phyloP scores from a whole-genome alignment of 2,329 filamentous ascomycete species.

The Pseudogymnoascus sp. region DNA sequence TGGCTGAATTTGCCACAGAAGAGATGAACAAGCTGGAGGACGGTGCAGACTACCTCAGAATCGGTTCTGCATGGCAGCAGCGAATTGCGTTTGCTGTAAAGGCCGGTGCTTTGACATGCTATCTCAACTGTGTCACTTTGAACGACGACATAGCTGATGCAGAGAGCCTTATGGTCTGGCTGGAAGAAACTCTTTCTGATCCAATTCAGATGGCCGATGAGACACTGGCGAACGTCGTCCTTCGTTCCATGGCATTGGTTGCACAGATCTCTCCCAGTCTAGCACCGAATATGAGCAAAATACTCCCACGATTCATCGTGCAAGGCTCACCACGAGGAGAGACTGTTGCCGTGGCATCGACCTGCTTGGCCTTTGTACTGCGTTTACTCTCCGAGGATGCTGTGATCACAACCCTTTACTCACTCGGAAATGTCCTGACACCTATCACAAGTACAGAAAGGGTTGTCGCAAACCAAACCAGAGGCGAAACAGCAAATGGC shows the following conservation, averaged over 20 bases:
- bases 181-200: conserved; percentile 75
- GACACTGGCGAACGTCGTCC: conserved; percentile 65
- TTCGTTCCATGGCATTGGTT: conserved; percentile 75
- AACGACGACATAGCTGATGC: conserved; percentile 75
- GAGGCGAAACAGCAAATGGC: conserved; percentile 33
- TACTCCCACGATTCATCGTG: conserved; percentile 80
- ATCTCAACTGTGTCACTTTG: conserved; percentile 74
- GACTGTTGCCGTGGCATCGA: conserved; percentile 71
- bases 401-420: conserved; percentile 90
- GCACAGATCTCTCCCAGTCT: conserved; percentile 66
- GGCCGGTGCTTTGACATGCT: conserved; percentile 71
- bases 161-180: conserved; percentile 73
- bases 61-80: conserved; percentile 82
- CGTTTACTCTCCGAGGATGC: conserved; percentile 82
- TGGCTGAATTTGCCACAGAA: conserved; percentile 67
- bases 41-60: conserved; percentile 78
- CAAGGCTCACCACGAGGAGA: conserved; percentile 65
- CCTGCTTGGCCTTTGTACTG: conserved; percentile 73
- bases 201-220: conserved; percentile 74
- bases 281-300: conserved; percentile 67
- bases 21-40: conserved; percentile 84
- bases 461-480: conserved; percentile 21
- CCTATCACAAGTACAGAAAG: conserved; percentile 51
- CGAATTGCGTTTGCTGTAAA: conserved; percentile 80
- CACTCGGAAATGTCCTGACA: conserved; percentile 89